Percentiles rank a stretch among this genome's conserved stretches.
Evolutionary conservation across 495 filamentous ascomycete species (phyloP).

Genomic region (Bathelium albidoporum): DNA sequence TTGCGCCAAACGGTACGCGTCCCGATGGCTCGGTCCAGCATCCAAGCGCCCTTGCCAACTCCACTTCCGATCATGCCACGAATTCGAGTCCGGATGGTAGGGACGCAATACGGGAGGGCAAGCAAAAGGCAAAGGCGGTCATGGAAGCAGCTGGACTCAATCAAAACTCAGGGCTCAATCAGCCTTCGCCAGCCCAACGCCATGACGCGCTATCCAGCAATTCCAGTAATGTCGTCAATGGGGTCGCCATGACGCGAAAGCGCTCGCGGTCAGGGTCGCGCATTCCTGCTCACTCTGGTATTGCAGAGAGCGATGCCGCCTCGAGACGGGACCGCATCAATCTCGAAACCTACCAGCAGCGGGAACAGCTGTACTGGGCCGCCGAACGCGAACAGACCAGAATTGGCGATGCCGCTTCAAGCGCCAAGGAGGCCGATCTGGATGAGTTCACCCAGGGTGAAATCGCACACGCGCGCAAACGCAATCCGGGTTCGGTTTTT

Average conservation of each 20-base stretch:
- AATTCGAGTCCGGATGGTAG: constrained; percentile 11
- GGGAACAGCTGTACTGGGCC: constrained; percentile 61
- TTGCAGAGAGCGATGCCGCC: constrained; percentile 32
- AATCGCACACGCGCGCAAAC: constrained; percentile 39
- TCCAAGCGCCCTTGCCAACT: constrained; percentile 1
- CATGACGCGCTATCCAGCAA: not conserved
- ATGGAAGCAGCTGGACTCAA: constrained; percentile 41
- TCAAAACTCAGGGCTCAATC: constrained; percentile 2
- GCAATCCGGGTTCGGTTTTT: constrained; percentile 52
- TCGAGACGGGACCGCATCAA: constrained; percentile 27
- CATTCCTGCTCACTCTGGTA: constrained; percentile 22
- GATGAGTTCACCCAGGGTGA: constrained; percentile 44
- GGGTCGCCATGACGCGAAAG: constrained; percentile 41
- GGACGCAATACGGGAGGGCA: constrained; percentile 43
- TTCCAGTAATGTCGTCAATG: constrained; percentile 27
- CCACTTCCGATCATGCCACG: not conserved
- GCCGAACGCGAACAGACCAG: constrained; percentile 42
- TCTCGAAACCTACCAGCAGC: constrained; percentile 66
- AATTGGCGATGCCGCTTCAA: constrained; percentile 22
- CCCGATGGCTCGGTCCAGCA: not conserved
- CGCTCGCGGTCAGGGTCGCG: constrained; percentile 51
- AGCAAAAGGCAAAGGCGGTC: constrained; percentile 49
- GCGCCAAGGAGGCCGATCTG: constrained; percentile 31
- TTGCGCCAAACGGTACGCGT: not conserved
- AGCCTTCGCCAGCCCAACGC: constrained; percentile 9